A percentile compares a stretch with the other conserved stretches of the same genome.
phyloP scores from a whole-genome alignment of 805 yeast species.

The Lipomyces spencermartinsiae region DNA sequence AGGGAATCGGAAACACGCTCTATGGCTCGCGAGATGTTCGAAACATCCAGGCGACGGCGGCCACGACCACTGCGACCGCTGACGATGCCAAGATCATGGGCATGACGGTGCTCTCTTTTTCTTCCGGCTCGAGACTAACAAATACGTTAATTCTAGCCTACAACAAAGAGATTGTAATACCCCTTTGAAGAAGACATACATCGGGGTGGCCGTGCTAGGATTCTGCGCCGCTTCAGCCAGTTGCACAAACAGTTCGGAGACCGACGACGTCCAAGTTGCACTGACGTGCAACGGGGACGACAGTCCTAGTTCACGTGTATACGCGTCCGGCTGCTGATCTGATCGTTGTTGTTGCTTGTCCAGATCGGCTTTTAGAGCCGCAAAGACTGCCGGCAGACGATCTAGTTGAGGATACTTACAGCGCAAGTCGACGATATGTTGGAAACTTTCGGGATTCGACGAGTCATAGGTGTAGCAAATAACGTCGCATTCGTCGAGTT shows the following conservation, averaged over 20 bases:
- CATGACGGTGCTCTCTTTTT: constrained; percentile 55
- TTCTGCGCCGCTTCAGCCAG: constrained; percentile 84
- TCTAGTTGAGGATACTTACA: constrained; percentile 59
- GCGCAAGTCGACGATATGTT: constrained; percentile 75
- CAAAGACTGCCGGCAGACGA: constrained; percentile 81
- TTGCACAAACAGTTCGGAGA: constrained; percentile 79
- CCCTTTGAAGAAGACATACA: background rate
- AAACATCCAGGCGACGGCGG: constrained; percentile 70
- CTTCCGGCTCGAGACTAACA: constrained; percentile 55
- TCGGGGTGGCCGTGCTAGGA: constrained; percentile 74
- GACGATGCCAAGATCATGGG: constrained; percentile 70
- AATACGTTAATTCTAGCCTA: background rate
- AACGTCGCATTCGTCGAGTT: constrained; percentile 87
- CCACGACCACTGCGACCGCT: constrained; percentile 68
- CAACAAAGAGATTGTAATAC: background rate
- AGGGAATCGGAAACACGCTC: background rate
- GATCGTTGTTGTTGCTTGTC: constrained; percentile 95
- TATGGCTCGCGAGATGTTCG: constrained; percentile 42
- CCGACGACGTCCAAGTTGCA: constrained; percentile 85
- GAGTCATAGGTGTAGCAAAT: constrained; percentile 91
- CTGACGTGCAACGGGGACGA: constrained; percentile 91
- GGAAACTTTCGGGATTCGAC: constrained; percentile 93
- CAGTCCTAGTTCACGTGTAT: constrained; percentile 66
- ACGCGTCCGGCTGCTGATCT: constrained; percentile 85
- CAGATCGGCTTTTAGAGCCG: constrained; percentile 91